Base-by-base conservation (phyloP, 1,284 basidiomycete species). In the Pulchroboletus neoregius region DNA sequence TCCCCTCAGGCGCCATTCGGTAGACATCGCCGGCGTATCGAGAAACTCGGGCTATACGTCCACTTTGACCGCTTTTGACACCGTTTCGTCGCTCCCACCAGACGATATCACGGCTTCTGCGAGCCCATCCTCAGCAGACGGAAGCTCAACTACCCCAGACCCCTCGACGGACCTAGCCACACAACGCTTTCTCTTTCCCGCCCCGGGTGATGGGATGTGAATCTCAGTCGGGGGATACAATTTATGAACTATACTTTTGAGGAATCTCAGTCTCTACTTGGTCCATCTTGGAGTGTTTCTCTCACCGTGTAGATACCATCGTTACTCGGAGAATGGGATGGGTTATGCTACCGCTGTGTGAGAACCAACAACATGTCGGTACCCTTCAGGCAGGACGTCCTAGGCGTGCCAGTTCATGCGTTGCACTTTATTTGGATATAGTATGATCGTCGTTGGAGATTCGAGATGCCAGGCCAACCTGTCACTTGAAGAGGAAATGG, bases 1-100 rank as follows among this genome's bases (percentile, higher is more conserved):
- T 34, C 65, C 61, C 9, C 54, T 62, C 24, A 50, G 65, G 13
- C 64, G 66, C 11, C 62, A 63, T 45, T 67, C 62, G 0, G 63
- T 65, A 0, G 61, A 63, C 38, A 6, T 60, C 2, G 50, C 39
- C 10, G 56, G 51, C 12, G 39, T 50, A 40, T 50, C 57, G 16
- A 41, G 49, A 15, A 39, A 41, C 22, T 20, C 41, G 28, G 50
- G 39, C 2, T 59, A 60, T 34, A 28, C 26, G 24, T 32, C 56
- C 4, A 37, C 34, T 7, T 33, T 55, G 37, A 41, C 43, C 30
- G 22, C 50, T 6, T 63, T 58, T 10, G 59, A 62, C 33, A 32
- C 45, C 9, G 30, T 45, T 2, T 45, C 47, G 32, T 49, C 60
- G 6, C 13, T 58, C 24, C 24, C 37, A 6, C 46, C 47, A 5